Conservation (phyloP, 2,329 filamentous ascomycete species). For the Verticillium tricorpus region DNA sequence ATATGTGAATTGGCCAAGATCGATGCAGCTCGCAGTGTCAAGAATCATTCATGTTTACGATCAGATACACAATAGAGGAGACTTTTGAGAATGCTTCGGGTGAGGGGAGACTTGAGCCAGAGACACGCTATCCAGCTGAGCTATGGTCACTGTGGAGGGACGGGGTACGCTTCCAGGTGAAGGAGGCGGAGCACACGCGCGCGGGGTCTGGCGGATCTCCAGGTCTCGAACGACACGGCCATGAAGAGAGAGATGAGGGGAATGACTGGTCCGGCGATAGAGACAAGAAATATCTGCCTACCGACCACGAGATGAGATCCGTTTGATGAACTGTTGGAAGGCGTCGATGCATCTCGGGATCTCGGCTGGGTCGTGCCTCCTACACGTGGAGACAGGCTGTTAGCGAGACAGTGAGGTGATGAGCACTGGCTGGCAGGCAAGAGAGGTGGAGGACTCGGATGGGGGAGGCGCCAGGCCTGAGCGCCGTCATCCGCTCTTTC, state of each 20-base stretch:
- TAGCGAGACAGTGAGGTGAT: background rate
- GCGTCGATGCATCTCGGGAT: background rate
- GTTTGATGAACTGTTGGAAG: background rate
- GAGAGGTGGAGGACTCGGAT: background rate
- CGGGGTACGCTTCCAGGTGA: background rate
- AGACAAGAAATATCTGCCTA: background rate
- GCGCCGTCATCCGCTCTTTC: background rate
- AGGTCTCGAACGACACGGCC: background rate
- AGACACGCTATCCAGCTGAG: background rate
- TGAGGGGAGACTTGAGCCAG: background rate
- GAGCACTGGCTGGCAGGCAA: background rate
- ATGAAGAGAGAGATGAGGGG: background rate
- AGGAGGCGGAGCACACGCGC: background rate
- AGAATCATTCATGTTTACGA: background rate
- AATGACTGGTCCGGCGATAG: background rate
- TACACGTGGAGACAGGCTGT: background rate
- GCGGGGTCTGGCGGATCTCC: background rate
- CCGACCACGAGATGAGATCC: background rate
- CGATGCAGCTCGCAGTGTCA: background rate
- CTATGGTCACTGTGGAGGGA: background rate
- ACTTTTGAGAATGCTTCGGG: background rate
- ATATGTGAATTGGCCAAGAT: conserved; percentile 2
- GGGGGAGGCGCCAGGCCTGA: background rate
- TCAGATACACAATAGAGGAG: background rate
- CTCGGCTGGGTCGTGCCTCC: background rate